Conservation (phyloP, 345 rosid species). For the Brassica cretica region DNA sequence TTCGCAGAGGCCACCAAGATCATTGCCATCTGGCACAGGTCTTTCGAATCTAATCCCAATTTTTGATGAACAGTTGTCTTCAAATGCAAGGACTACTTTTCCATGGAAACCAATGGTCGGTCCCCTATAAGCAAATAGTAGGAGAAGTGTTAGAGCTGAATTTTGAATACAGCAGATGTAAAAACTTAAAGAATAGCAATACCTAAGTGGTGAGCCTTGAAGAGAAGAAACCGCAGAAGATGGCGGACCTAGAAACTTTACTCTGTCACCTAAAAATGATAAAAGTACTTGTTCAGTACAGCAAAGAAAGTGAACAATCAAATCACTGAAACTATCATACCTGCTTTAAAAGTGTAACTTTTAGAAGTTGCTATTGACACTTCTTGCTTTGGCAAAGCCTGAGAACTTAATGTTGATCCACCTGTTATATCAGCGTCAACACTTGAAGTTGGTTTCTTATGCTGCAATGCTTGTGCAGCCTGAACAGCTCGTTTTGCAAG, state of each 20-base stretch:
- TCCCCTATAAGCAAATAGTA: neutral
- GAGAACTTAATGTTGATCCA: slow-evolving; percentile 71
- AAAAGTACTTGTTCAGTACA: neutral
- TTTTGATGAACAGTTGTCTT: slow-evolving; percentile 84
- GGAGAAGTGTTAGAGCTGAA: neutral
- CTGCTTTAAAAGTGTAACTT: neutral
- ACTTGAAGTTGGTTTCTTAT: slow-evolving; percentile 86
- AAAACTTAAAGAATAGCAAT: neutral
- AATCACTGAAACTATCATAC: neutral
- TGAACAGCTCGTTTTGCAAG: slow-evolving; percentile 57
- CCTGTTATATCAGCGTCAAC: slow-evolving; percentile 94
- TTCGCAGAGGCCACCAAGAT: slow-evolving; percentile 94
- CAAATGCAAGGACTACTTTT: slow-evolving; percentile 44
- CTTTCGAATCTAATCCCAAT: slow-evolving; percentile 94
- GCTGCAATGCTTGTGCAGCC: slow-evolving; percentile 61
- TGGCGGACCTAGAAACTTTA: neutral
- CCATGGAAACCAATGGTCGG: neutral
- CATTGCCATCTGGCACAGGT: slow-evolving; percentile 81
- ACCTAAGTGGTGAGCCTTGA: neutral
- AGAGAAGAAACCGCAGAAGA: neutral
- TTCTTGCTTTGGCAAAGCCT: slow-evolving; percentile 66
- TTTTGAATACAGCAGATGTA: neutral
- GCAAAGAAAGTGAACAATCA: neutral
- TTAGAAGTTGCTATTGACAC: neutral
- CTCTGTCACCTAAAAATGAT: neutral